Conservation (phyloP, 768 basidiomycete species). For the Daedaleopsis nitida region DNA sequence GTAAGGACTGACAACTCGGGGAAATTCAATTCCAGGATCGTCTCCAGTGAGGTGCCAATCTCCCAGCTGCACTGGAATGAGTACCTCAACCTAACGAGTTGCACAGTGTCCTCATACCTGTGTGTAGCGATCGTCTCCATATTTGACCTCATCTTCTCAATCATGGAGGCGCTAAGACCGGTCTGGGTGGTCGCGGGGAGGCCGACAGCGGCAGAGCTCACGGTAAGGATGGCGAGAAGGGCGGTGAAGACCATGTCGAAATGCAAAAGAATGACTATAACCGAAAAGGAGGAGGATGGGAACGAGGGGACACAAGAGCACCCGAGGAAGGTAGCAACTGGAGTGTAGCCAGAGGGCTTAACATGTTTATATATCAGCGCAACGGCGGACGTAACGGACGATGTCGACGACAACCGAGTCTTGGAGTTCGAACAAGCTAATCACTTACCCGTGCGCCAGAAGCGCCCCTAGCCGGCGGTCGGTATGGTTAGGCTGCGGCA, state of each 20-base stretch:
- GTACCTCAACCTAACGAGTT: neutral
- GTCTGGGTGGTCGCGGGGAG: conserved; percentile 10
- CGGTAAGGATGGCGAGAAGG: conserved; percentile 3
- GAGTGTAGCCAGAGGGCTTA: too few species aligned
- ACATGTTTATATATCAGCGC: too few species aligned
- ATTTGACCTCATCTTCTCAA: conserved; percentile 30
- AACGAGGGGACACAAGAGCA: too few species aligned
- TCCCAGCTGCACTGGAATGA: conserved; percentile 50
- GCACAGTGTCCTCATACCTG: conserved; percentile 19
- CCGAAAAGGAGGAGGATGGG: too few species aligned
- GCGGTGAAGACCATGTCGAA: conserved; percentile 2
- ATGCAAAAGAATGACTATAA: too few species aligned
- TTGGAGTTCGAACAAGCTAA: too few species aligned
- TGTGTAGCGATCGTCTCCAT: conserved; percentile 28
- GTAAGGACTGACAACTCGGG: conserved; percentile 52
- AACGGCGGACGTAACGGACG: too few species aligned
- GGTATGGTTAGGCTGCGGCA: too few species aligned
- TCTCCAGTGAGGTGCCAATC: conserved; percentile 55
- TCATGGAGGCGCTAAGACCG: conserved; percentile 28
- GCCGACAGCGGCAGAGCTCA: neutral
- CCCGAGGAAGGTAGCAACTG: too few species aligned
- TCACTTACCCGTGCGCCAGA: too few species aligned
- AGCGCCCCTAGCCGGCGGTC: too few species aligned
- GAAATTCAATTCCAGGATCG: conserved; percentile 53
- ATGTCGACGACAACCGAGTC: too few species aligned